Conservation (phyloP, 2,329 filamentous ascomycete species). For the Neonectria punicea region DNA sequence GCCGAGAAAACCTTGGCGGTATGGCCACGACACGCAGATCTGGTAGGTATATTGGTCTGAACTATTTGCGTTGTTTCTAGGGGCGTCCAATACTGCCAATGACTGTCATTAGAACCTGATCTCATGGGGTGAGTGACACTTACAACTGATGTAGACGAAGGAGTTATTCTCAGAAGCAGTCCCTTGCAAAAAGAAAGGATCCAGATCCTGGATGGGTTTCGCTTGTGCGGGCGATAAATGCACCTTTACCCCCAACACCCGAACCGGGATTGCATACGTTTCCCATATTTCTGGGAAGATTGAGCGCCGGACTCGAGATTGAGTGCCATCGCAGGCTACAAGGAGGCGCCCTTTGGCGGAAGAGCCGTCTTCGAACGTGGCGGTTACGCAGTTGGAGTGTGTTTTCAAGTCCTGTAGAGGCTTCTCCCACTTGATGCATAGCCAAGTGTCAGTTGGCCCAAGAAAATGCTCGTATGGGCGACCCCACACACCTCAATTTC, state of each 20-base stretch:
- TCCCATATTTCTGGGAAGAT: slow-evolving; percentile 48
- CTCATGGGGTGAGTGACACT: slow-evolving; percentile 18
- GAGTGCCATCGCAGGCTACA: slow-evolving; percentile 62
- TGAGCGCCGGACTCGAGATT: slow-evolving; percentile 53
- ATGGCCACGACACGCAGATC: slow-evolving; percentile 63
- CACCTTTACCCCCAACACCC: slow-evolving; percentile 59
- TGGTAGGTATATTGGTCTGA: slow-evolving; percentile 55
- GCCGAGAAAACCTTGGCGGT: slow-evolving; percentile 48
- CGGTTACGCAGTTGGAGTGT: slow-evolving; percentile 49
- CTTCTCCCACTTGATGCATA: slow-evolving; percentile 54
- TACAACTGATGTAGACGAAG: slow-evolving; percentile 64
- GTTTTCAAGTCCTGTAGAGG: slow-evolving; percentile 44
- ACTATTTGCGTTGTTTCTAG: slow-evolving; percentile 49
- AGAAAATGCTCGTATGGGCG: fast-evolving
- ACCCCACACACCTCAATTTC: slow-evolving; percentile 54
- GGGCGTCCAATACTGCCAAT: slow-evolving; percentile 58
- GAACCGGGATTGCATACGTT: slow-evolving; percentile 57
- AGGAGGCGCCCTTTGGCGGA: slow-evolving; percentile 55
- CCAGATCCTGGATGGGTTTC: slow-evolving; percentile 55
- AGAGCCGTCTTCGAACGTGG: slow-evolving; percentile 59
- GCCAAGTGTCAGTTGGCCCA: background rate
- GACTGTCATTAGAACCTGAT: background rate
- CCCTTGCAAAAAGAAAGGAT: slow-evolving; percentile 66
- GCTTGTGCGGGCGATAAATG: slow-evolving; percentile 54
- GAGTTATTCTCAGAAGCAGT: slow-evolving; percentile 60